phyloP scores from a whole-genome alignment of 73 alveolate genomes.

The Paramecium tetraurelia region DNA sequence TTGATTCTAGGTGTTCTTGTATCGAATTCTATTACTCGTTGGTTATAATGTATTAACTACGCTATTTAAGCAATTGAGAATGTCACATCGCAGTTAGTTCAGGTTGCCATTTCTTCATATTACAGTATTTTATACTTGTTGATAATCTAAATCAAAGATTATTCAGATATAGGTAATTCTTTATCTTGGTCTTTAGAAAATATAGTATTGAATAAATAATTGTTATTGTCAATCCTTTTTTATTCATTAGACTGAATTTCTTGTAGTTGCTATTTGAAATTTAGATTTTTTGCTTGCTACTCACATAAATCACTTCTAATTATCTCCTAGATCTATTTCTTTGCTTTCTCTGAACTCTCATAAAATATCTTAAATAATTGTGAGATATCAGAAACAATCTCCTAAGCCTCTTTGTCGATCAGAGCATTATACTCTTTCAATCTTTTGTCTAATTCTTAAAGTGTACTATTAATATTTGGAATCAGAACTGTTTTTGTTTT shows the following conservation, averaged over 20 bases:
- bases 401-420: conserved; percentile 23
- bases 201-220: background rate
- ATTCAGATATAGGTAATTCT: background rate
- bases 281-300: background rate
- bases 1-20: background rate
- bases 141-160: background rate
- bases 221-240: background rate
- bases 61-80: background rate
- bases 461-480: background rate
- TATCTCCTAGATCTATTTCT: conserved; percentile 19
- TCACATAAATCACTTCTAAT: background rate
- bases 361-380: conserved; percentile 30
- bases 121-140: background rate
- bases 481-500: background rate
- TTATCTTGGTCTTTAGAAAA: conserved; percentile 3
- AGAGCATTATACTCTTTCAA: background rate
- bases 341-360: conserved; percentile 36
- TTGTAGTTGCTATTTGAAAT: background rate
- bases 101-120: background rate
- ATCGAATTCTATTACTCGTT: background rate
- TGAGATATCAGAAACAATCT: conserved; percentile 43
- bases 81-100: background rate
- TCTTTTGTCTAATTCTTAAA: background rate
- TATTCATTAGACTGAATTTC: background rate
- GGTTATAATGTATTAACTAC: background rate